Evolutionary conservation across 257 asterid genomes (phyloP), one percentile per base, ranked within the genome.

Genomic region (Capsicum rhomboideum): DNA sequence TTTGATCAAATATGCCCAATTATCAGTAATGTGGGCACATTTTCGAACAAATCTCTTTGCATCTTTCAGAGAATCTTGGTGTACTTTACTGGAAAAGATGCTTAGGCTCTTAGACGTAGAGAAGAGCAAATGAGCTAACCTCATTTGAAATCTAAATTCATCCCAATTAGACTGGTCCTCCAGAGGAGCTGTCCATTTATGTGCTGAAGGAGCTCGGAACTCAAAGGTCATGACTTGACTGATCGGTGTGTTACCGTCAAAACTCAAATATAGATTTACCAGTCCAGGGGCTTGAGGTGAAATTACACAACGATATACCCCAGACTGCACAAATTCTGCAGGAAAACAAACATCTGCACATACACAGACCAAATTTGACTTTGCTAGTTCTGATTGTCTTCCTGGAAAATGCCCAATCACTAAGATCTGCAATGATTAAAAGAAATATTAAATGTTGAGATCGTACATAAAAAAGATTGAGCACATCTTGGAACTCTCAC

Each of bases 91-190:
- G 61, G 94, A 89, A 83, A 90, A 88, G 52, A 90, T 83, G 82
- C 89, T 87, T 77, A 91, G 84, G 88, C 87, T 90, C 88, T 88
- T 92, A 82, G 96, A 91, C 54, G 97, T 91, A 37, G 98, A 87
- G 89, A 95, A 97, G 78, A 97, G 92, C 84, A 97, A 92, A 86
- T 56, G 95, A 72, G 96, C 92, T 82, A 97, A 95, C 86, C 98
- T 91, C 91, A 90, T 88, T 92, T 97, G 96, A 56, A 91, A 93
- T 80, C 83, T 91, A 80, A 92, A 92, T 42, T 90, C 95, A 85
- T 92, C 90, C 98, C 94, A 97, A 82, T 86, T 87, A 67, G 87
- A 75, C 83, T 89, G 86, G 66, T 87, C 89, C 80, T 89, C 94
- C 8, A 52, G 74, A 79, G 92, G 85, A 83, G 80, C 37, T 21